Conservation (phyloP, 2,329 filamentous ascomycete genomes). For the Penicillium palitans region DNA sequence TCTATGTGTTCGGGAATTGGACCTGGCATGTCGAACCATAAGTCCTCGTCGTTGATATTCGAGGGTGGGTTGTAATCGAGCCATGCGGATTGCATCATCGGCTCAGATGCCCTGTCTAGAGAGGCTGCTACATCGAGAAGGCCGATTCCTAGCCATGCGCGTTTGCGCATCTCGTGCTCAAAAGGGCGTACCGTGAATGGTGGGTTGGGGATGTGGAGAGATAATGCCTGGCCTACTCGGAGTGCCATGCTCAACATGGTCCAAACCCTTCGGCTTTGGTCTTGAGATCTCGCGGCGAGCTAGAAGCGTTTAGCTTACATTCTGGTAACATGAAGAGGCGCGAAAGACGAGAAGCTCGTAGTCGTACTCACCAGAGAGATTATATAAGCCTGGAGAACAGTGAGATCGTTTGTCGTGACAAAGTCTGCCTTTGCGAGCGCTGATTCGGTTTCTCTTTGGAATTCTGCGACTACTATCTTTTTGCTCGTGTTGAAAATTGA, state of each 20-base stretch:
- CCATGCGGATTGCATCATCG: constrained; percentile 37
- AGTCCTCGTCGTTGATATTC: constrained; percentile 34
- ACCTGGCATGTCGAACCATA: constrained; percentile 27
- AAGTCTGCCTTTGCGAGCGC: constrained; percentile 31
- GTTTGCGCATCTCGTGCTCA: constrained; percentile 34
- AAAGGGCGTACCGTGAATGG: constrained; percentile 32
- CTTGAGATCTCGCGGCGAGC: constrained; percentile 31
- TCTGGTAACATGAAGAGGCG: background rate
- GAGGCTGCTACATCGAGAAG: constrained; percentile 33
- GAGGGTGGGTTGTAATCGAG: constrained; percentile 27
- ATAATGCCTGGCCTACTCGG: constrained; percentile 35
- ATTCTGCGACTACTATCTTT: constrained; percentile 20
- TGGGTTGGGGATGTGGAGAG: constrained; percentile 30
- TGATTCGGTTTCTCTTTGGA: constrained; percentile 27
- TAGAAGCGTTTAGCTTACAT: constrained; percentile 7
- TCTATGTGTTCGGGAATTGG: constrained; percentile 18
- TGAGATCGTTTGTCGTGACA: constrained; percentile 35
- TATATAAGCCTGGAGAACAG: constrained; percentile 36
- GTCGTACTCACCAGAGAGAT: constrained; percentile 29
- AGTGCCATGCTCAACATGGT: constrained; percentile 37
- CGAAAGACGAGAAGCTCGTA: background rate
- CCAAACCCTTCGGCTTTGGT: constrained; percentile 37
- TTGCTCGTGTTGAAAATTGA: constrained; percentile 23
- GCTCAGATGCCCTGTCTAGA: constrained; percentile 34
- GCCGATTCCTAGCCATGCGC: constrained; percentile 34